phyloP scores from a whole-genome alignment of 192 early-diverging fungal species.

The Rhizoclosmatium sp. region DNA sequence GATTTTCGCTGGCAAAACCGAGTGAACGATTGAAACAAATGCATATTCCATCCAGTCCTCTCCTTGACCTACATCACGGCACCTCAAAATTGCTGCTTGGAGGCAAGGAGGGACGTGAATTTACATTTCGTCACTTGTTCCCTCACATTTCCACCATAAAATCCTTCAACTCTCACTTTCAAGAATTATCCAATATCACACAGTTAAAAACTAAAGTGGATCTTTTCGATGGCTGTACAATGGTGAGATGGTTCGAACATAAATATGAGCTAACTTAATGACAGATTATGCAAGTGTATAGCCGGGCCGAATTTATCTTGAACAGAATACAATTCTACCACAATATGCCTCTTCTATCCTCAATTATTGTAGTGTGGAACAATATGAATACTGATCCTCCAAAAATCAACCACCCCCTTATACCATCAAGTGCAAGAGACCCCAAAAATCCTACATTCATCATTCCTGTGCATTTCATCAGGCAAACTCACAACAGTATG shows the following conservation, averaged over 20 bases:
- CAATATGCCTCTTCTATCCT: conserved; percentile 28
- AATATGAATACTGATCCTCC: conserved; percentile 38
- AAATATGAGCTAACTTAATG: background rate
- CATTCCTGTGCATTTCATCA: conserved; percentile 33
- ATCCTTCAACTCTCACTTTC: no score
- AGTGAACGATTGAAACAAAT: background rate
- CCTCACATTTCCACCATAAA: no score
- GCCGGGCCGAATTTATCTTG: conserved; percentile 25
- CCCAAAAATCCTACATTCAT: background rate
- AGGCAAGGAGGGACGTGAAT: no score
- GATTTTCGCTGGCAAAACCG: background rate
- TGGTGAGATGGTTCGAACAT: background rate
- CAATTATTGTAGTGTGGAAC: conserved; percentile 47
- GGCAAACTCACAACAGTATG: conserved; percentile 38
- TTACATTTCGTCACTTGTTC: no score
- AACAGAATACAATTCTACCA: conserved; percentile 39
- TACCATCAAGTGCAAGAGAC: background rate
- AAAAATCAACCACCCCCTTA: conserved; percentile 24
- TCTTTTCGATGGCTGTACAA: conserved; percentile 33
- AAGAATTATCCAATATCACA: no score
- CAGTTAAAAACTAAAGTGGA: no score
- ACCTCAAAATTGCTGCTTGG: no score
- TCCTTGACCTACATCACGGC: no score
- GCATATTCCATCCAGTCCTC: no score
- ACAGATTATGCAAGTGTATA: conserved; percentile 43